phyloP scores from a whole-genome alignment of 768 basidiomycete species.

The Naganishia friedmannii region DNA sequence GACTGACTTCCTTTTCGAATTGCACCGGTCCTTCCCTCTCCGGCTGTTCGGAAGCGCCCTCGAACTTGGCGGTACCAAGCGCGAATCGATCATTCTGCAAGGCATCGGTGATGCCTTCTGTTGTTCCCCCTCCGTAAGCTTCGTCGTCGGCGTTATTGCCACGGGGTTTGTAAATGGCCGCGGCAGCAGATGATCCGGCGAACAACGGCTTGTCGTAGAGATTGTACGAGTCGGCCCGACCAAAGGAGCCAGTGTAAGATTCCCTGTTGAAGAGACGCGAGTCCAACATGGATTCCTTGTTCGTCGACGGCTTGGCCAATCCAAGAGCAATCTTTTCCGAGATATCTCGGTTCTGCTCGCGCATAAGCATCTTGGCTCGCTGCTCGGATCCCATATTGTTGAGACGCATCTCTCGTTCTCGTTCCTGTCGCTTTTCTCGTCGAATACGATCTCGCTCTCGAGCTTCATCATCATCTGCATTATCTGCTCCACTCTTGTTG shows the following conservation, averaged over 20 bases:
- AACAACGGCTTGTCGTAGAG: constrained; percentile 93
- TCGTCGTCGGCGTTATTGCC: constrained; percentile 90
- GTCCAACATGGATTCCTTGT: constrained; percentile 96
- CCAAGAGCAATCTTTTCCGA: constrained; percentile 98
- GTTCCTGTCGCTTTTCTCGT: constrained; percentile 82
- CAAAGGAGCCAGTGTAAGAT: constrained; percentile 73
- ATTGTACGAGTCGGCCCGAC: constrained; percentile 87
- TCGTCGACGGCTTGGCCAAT: constrained; percentile 89
- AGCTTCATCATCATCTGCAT: constrained; percentile 78
- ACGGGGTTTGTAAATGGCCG: constrained; percentile 98
- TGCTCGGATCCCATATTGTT: constrained; percentile 98
- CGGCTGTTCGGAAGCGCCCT: constrained; percentile 68
- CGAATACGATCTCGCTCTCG: constrained; percentile 86
- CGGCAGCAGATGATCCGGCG: constrained; percentile 90
- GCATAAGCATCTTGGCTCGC: constrained; percentile 87
- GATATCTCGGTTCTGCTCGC: constrained; percentile 95
- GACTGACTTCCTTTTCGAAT: constrained; percentile 80
- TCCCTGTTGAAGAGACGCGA: constrained; percentile 97
- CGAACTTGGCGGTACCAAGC: constrained; percentile 85
- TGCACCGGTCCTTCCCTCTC: constrained; percentile 89
- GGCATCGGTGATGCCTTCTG: constrained; percentile 86
- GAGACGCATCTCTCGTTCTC: constrained; percentile 97
- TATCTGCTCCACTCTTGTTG: constrained; percentile 35
- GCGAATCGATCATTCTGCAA: constrained; percentile 91
- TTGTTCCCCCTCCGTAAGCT: constrained; percentile 88